Conservation (phyloP, 352 stramenopile species). For the Globisporangium perplexum region DNA sequence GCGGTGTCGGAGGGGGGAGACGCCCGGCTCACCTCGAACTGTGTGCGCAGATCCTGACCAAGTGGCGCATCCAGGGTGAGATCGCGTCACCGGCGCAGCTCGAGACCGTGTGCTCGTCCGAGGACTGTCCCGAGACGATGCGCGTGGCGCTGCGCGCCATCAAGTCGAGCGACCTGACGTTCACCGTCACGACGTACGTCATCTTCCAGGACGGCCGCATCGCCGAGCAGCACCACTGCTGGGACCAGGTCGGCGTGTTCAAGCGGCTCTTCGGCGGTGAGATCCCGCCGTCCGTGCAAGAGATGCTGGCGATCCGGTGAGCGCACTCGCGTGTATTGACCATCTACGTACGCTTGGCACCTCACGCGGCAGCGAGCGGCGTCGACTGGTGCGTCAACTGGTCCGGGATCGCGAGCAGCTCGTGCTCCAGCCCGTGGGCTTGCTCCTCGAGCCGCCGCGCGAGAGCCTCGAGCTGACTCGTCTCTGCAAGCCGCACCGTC, state of each 20-base stretch:
- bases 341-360: not conserved
- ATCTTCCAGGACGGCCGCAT: slow-evolving; percentile 73
- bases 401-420: slow-evolving; percentile 9
- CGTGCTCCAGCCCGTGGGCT: slow-evolving; percentile 20
- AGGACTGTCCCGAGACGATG: slow-evolving; percentile 69
- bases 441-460: slow-evolving; percentile 18
- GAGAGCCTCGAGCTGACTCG: slow-evolving; percentile 23
- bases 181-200: slow-evolving; percentile 80
- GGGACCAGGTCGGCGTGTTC: slow-evolving; percentile 79
- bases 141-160: slow-evolving; percentile 61
- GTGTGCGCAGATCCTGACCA: slow-evolving; percentile 76
- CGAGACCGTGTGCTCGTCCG: slow-evolving; percentile 51
- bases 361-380: too few relatives aligned
- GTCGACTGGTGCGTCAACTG: too few relatives aligned
- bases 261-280: slow-evolving; percentile 76
- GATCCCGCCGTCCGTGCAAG: slow-evolving; percentile 48
- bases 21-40: too few relatives aligned
- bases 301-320: slow-evolving; percentile 42
- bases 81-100: slow-evolving; percentile 59
- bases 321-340: slow-evolving; percentile 8
- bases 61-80: slow-evolving; percentile 79
- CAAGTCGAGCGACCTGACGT: slow-evolving; percentile 77
- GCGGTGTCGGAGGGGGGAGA: too few relatives aligned
- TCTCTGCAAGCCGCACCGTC: slow-evolving; percentile 52
- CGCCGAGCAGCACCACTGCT: slow-evolving; percentile 74